These are phyloP conservation scores for Zoysia matrella DNA, from an alignment of 202 grass and related monocot species.

Conservation along the genomic window DNA sequence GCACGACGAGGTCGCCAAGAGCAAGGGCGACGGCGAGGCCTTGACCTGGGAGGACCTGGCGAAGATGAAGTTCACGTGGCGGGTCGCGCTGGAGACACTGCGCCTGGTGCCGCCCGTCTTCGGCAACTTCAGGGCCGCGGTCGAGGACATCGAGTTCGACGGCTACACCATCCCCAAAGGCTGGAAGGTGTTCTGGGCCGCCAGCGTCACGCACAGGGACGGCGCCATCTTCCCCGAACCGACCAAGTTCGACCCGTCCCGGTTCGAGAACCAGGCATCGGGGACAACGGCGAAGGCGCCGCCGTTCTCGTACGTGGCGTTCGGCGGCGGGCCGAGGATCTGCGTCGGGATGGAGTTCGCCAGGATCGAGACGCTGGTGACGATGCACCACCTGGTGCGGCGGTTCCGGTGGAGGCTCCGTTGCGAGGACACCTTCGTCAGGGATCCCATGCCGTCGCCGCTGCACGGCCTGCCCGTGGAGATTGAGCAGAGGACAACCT, in stretches of 20 bases:
- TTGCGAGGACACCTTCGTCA: too few relatives aligned
- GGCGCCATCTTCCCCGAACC: conserved; percentile 44
- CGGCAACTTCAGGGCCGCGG: conserved; percentile 39
- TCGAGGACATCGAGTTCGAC: conserved; percentile 39
- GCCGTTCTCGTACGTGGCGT: conserved; percentile 30
- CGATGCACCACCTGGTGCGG: conserved; percentile 33
- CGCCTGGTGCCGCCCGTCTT: conserved; percentile 38
- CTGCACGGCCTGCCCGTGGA: too few relatives aligned
- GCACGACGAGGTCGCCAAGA: conserved; percentile 40
- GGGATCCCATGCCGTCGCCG: too few relatives aligned
- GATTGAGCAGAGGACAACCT: too few relatives aligned
- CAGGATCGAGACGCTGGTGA: conserved; percentile 50
- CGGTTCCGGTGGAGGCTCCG: conserved; percentile 15
- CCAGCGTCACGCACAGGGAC: conserved; percentile 50
- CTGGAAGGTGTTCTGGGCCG: conserved; percentile 61
- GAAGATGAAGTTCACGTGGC: conserved; percentile 51
- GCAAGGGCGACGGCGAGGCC: conserved; percentile 29
- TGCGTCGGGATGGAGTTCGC: conserved; percentile 49
- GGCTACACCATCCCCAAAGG: conserved; percentile 52
- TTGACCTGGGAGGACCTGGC: conserved; percentile 41
- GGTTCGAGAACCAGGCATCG: conserved; percentile 20
- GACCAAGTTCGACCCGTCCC: conserved; percentile 42
- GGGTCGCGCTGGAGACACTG: conserved; percentile 33
- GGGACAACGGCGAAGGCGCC: background rate
- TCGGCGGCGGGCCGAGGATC: background rate